Percentiles rank a stretch among this genome's conserved stretches.
These are phyloP conservation scores for Pisolithus orientalis DNA, from an alignment of 768 basidiomycete species.

Conservation along the genomic window DNA sequence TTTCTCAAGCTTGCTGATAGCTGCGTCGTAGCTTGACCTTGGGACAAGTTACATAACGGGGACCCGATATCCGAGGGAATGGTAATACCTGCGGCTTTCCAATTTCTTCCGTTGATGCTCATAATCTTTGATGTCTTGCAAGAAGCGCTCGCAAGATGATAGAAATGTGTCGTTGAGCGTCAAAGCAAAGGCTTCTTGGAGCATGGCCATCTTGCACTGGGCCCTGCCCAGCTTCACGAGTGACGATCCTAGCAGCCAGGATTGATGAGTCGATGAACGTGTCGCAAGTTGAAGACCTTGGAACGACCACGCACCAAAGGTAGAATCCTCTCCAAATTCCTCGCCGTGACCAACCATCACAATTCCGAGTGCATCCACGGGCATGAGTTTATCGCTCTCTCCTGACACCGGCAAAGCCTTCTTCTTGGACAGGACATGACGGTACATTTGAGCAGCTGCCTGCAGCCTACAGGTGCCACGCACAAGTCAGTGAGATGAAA, in stretches of 20 bases:
- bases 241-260: conserved; percentile 46
- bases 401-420: conserved; percentile 58
- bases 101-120: conserved; percentile 78
- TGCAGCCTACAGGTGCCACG: conserved; percentile 45
- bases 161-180: conserved; percentile 72
- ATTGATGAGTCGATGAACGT: neutral
- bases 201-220: conserved; percentile 76
- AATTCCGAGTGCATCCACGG: conserved; percentile 73
- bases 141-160: conserved; percentile 54
- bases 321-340: conserved; percentile 70
- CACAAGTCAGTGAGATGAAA: neutral
- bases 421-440: conserved; percentile 68
- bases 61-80: neutral
- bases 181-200: conserved; percentile 77
- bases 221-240: conserved; percentile 74
- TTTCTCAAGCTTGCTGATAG: conserved; percentile 63
- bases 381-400: conserved; percentile 62
- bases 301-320: conserved; percentile 46
- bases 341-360: conserved; percentile 86
- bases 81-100: conserved; percentile 68
- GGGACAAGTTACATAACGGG: neutral
- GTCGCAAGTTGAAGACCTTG: neutral
- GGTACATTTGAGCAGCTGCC: conserved; percentile 65
- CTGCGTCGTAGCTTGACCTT: conserved; percentile 76
- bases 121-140: conserved; percentile 79